Conservation (phyloP, 768 basidiomycete species). For the Gyrodon lividus region DNA sequence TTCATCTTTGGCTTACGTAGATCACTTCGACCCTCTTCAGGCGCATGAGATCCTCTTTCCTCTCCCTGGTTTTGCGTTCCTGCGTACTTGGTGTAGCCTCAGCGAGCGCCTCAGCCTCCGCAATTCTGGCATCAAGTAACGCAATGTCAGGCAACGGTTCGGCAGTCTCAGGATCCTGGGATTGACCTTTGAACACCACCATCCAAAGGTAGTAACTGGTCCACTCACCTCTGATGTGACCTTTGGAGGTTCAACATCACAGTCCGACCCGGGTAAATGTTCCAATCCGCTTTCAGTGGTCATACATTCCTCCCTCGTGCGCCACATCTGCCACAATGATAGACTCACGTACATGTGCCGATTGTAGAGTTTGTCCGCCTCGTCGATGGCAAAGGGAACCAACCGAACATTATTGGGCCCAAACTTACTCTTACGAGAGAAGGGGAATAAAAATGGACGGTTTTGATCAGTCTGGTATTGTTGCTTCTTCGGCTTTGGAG, state of each 20-base stretch:
- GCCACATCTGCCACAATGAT: constrained; percentile 91
- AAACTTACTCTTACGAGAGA: constrained; percentile 61
- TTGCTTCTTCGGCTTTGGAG: constrained; percentile 94
- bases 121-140: constrained; percentile 68
- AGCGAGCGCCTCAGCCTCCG: constrained; percentile 56
- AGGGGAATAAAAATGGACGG: constrained; percentile 93
- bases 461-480: constrained; percentile 97
- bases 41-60: constrained; percentile 79
- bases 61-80: constrained; percentile 61
- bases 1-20: constrained; percentile 62
- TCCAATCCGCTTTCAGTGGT: constrained; percentile 90
- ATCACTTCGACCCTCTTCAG: constrained; percentile 89
- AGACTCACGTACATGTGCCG: constrained; percentile 89
- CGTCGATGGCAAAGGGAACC: constrained; percentile 95
- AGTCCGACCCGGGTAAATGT: constrained; percentile 67
- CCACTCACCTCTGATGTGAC: constrained; percentile 41
- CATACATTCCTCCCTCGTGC: constrained; percentile 93
- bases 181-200: constrained; percentile 2
- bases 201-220: background rate
- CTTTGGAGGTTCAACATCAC: constrained; percentile 51
- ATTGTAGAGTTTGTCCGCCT: constrained; percentile 88
- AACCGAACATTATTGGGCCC: constrained; percentile 55
- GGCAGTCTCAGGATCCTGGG: constrained; percentile 55
- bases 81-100: constrained; percentile 52
- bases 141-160: constrained; percentile 75